Percentiles rank a stretch among this genome's conserved stretches.
Conservation (phyloP, 2,329 filamentous ascomycete species). For the Monilinia aucupariae region DNA sequence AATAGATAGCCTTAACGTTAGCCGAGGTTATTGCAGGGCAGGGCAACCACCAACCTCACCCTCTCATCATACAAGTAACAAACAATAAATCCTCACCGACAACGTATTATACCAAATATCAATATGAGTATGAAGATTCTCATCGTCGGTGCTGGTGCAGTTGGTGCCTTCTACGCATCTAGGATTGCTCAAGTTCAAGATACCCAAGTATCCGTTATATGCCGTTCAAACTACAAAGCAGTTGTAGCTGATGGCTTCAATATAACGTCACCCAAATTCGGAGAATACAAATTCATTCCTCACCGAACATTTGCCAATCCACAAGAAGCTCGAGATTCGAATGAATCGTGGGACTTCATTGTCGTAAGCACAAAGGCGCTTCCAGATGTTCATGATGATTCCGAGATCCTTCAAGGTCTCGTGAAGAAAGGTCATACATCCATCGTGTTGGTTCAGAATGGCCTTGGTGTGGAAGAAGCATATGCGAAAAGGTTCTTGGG, state of each 20-base stretch:
- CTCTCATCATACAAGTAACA: too few relatives aligned
- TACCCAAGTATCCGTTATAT: conserved; percentile 62
- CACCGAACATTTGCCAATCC: conserved; percentile 59
- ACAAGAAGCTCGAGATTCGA: conserved; percentile 34
- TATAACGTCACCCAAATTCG: conserved; percentile 61
- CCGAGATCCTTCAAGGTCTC: conserved; percentile 28
- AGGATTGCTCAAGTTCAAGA: conserved; percentile 52
- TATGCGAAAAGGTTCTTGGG: conserved; percentile 57
- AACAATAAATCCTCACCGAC: too few relatives aligned
- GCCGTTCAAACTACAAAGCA: conserved; percentile 65
- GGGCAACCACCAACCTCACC: too few relatives aligned
- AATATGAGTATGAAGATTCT: conserved; percentile 45
- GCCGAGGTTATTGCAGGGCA: too few relatives aligned
- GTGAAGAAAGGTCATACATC: conserved; percentile 27
- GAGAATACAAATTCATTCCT: conserved; percentile 59
- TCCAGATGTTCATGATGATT: conserved; percentile 33
- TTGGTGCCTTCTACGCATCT: conserved; percentile 68
- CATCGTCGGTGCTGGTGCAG: conserved; percentile 61
- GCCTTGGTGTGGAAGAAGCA: conserved; percentile 42
- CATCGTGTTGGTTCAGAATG: conserved; percentile 34
- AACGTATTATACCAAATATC: not conserved
- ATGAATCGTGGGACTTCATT: conserved; percentile 40
- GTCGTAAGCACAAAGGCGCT: conserved; percentile 34
- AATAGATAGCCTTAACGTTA: too few relatives aligned
- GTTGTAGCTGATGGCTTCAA: conserved; percentile 57